Evolutionary conservation across 805 yeast genomes (phyloP).

Genomic region (Grigorovia jiainica): DNA sequence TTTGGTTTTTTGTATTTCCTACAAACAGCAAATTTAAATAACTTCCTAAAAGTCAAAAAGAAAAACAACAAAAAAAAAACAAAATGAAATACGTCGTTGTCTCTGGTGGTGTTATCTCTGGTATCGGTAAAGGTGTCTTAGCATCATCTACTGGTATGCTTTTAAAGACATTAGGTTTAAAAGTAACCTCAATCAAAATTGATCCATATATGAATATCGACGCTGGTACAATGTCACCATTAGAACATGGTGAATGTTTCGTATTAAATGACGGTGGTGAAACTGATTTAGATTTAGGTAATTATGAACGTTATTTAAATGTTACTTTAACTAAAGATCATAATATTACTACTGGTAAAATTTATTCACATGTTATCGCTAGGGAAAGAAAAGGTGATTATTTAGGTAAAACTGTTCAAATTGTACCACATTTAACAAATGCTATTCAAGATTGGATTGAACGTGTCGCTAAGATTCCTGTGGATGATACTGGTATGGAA

Average conservation of each 20-base stretch:
- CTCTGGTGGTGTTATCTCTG: constrained; percentile 98
- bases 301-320: constrained; percentile 93
- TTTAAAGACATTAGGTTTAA: constrained; percentile 84
- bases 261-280: constrained; percentile 98
- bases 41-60: too few species aligned
- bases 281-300: constrained; percentile 95
- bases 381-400: constrained; percentile 95
- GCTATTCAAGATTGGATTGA: constrained; percentile 99
- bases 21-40: too few species aligned
- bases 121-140: constrained; percentile 97
- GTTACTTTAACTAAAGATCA: constrained; percentile 89
- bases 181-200: constrained; percentile 94
- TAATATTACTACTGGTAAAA: constrained; percentile 97
- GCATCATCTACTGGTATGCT: constrained; percentile 96
- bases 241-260: constrained; percentile 98
- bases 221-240: constrained; percentile 99
- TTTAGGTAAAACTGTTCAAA: constrained; percentile 98
- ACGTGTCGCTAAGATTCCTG: constrained; percentile 83
- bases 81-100: constrained; percentile 97
- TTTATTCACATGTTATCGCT: constrained; percentile 88
- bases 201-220: constrained; percentile 99
- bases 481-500: constrained; percentile 74
- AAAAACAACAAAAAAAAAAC: neutral
- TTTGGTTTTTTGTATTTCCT: too few species aligned
- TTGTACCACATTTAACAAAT: constrained; percentile 94